Conservation (phyloP, 1,284 basidiomycete genomes). For the Rhizoctonia solani region DNA sequence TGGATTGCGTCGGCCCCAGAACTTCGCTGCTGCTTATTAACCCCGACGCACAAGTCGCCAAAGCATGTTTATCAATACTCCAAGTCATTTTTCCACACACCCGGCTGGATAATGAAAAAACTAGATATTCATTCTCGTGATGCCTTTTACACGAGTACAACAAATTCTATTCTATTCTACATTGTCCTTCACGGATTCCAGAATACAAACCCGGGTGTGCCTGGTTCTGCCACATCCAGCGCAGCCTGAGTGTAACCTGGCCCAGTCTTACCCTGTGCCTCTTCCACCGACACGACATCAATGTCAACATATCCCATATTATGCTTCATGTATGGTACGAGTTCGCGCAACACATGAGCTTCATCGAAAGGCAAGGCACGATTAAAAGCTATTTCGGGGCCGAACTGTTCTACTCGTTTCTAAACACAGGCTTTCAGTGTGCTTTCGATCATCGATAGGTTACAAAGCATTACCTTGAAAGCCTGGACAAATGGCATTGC, state of each 20-base stretch:
- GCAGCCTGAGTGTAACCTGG: slow-evolving; percentile 64
- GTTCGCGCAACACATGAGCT: slow-evolving; percentile 69
- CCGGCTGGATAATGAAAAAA: too few relatives aligned
- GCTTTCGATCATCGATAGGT: slow-evolving; percentile 10
- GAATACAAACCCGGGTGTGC: slow-evolving; percentile 83
- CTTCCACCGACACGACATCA: slow-evolving; percentile 71
- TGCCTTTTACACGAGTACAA: too few relatives aligned
- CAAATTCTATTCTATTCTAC: too few relatives aligned
- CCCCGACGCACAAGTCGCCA: too few relatives aligned
- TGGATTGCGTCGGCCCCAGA: too few relatives aligned
- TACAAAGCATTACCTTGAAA: slow-evolving; percentile 70
- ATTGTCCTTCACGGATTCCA: slow-evolving; percentile 59
- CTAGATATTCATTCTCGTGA: too few relatives aligned
- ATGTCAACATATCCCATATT: slow-evolving; percentile 77
- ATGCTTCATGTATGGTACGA: slow-evolving; percentile 83
- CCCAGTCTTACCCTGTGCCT: slow-evolving; percentile 61
- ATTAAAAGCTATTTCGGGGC: slow-evolving; percentile 80
- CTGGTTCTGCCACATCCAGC: slow-evolving; percentile 87
- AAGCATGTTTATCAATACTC: too few relatives aligned
- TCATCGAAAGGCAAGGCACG: slow-evolving; percentile 90
- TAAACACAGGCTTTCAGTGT: slow-evolving; percentile 44
- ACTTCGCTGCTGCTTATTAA: too few relatives aligned
- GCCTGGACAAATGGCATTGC: slow-evolving; percentile 93
- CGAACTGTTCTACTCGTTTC: slow-evolving; percentile 84
- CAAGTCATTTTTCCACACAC: too few relatives aligned